Conservation (phyloP, 495 filamentous ascomycete genomes). For the Trichoderma orchidacearum region DNA sequence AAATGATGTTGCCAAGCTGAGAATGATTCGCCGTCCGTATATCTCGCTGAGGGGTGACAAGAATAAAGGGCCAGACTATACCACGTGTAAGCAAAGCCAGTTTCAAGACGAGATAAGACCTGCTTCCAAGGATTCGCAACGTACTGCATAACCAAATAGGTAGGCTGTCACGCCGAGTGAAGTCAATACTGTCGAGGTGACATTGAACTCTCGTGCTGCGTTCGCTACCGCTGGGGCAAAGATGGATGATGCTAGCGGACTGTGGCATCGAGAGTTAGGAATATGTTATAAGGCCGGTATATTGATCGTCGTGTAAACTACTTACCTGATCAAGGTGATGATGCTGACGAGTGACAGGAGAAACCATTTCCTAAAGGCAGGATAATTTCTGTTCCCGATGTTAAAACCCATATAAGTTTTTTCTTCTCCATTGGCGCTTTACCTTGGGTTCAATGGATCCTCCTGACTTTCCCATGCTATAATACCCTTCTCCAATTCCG, state of each 20-base stretch:
- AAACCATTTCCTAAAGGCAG: not conserved
- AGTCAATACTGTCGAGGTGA: slow-evolving; percentile 12
- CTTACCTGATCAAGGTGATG: not conserved
- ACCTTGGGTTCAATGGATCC: not conserved
- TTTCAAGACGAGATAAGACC: no score
- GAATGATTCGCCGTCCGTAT: slow-evolving; percentile 51
- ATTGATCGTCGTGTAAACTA: no score
- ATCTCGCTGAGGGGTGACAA: slow-evolving; percentile 62
- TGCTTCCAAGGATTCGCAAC: no score
- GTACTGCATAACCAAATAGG: slow-evolving; percentile 25
- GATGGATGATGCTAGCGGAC: slow-evolving; percentile 51
- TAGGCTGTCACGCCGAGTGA: slow-evolving; percentile 11
- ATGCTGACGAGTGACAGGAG: not conserved
- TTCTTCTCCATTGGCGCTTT: not conserved
- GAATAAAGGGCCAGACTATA: slow-evolving; percentile 28
- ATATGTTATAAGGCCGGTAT: no score
- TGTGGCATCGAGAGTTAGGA: not conserved
- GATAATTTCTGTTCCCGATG: not conserved
- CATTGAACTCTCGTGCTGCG: slow-evolving; percentile 39
- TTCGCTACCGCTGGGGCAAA: slow-evolving; percentile 44
- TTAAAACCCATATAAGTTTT: not conserved
- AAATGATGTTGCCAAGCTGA: slow-evolving; percentile 48
- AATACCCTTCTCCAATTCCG: not conserved
- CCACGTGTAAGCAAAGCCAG: no score
- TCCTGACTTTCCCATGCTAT: not conserved